Conservation (phyloP, 768 basidiomycete species). For the Tricholoma sp. region DNA sequence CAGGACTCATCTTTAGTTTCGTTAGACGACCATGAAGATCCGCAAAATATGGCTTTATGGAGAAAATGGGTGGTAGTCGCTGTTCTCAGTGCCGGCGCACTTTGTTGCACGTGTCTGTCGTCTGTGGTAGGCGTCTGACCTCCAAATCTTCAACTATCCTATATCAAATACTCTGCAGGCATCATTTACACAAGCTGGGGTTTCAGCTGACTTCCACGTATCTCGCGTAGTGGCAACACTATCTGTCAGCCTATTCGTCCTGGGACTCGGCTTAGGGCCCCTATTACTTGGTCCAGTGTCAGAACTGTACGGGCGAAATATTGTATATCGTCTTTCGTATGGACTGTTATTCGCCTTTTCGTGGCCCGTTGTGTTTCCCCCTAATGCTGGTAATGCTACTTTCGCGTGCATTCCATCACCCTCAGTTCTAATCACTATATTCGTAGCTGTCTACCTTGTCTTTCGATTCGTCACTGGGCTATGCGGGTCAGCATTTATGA, state of each 20-base stretch:
- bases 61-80: slow-evolving; percentile 46
- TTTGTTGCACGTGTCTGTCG: slow-evolving; percentile 51
- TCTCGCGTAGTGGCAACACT: slow-evolving; percentile 44
- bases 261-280: slow-evolving; percentile 52
- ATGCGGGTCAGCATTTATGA: slow-evolving; percentile 51
- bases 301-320: slow-evolving; percentile 62
- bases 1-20: neutral
- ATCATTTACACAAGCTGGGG: slow-evolving; percentile 56
- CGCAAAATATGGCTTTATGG: slow-evolving; percentile 31
- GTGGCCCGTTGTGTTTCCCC: slow-evolving; percentile 72
- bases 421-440: neutral
- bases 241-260: slow-evolving; percentile 54
- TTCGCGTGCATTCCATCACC: neutral
- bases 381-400: slow-evolving; percentile 46
- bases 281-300: slow-evolving; percentile 48
- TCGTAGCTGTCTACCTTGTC: slow-evolving; percentile 53
- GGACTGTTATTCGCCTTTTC: slow-evolving; percentile 55
- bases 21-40: slow-evolving; percentile 42
- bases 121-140: slow-evolving; percentile 42
- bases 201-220: slow-evolving; percentile 45
- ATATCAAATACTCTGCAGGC: slow-evolving; percentile 31
- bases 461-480: slow-evolving; percentile 52
- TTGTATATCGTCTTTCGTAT: slow-evolving; percentile 61
- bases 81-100: slow-evolving; percentile 40
- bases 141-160: neutral